Evolutionary conservation across 352 stramenopile genomes (phyloP).

Genomic region (Globisporangium parvum): DNA sequence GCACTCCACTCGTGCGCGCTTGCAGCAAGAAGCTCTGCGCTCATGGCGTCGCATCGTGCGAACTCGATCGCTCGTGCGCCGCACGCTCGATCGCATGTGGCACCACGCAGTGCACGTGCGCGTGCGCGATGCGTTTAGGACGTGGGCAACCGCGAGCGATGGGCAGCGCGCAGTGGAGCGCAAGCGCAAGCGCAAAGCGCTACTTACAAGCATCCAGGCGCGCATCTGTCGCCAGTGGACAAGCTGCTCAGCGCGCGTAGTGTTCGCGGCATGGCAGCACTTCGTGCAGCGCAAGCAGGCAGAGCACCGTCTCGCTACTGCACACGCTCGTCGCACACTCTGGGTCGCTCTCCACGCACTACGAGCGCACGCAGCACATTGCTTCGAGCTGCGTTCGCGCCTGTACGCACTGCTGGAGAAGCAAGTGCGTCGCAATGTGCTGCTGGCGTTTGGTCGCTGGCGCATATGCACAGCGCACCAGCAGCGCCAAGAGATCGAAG

Average conservation of each 20-base stretch:
- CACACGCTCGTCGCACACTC: background rate
- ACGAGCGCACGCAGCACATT: background rate
- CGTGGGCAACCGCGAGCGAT: conserved; percentile 18
- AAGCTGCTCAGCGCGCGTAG: conserved; percentile 16
- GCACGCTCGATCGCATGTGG: conserved; percentile 30
- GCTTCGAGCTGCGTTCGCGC: background rate
- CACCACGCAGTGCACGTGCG: conserved; percentile 27
- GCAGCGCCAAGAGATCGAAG: background rate
- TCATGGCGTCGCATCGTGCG: conserved; percentile 21
- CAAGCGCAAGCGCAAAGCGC: conserved; percentile 16
- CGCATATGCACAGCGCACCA: background rate
- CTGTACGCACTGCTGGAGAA: background rate
- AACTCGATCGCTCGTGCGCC: conserved; percentile 23
- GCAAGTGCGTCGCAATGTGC: background rate
- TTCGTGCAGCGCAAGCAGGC: conserved; percentile 6
- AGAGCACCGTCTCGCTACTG: conserved; percentile 13
- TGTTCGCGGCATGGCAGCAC: conserved; percentile 25
- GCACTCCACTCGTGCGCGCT: background rate
- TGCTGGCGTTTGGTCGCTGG: background rate
- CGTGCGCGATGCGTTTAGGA: conserved; percentile 26
- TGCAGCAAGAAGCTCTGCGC: conserved; percentile 7
- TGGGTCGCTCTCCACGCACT: background rate
- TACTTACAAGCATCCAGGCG: conserved; percentile 25
- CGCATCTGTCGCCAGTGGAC: conserved; percentile 35
- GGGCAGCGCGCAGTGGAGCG: conserved; percentile 11